A percentile compares a stretch with the other conserved stretches of the same genome.
Conservation (phyloP, 2,329 filamentous ascomycete genomes). For the Chaetomiaceae sp. region DNA sequence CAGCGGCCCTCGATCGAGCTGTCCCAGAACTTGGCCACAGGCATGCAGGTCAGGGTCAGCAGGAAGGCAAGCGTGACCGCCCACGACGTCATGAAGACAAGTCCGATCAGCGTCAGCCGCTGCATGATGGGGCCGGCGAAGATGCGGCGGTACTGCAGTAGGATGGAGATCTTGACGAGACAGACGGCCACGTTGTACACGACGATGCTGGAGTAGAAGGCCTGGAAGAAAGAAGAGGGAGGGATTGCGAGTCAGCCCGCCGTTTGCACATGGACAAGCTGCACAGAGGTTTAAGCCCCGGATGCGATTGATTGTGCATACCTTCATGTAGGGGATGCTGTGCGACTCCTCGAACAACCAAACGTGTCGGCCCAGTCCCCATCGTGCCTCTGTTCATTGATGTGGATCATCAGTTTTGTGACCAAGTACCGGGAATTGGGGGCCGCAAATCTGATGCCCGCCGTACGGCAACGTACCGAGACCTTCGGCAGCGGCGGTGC, state of each 20-base stretch:
- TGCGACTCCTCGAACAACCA: conserved; percentile 16
- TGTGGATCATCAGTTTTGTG: no score
- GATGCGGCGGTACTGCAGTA: conserved; percentile 20
- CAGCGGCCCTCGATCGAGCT: conserved; percentile 13
- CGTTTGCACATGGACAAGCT: no score
- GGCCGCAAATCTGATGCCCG: conserved; percentile 17
- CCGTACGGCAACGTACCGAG: no score
- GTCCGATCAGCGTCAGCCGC: conserved; percentile 11
- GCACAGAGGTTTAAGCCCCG: no score
- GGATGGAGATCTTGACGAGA: conserved; percentile 23
- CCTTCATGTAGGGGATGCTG: conserved; percentile 21
- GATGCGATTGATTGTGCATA: no score
- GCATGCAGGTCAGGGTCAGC: conserved; percentile 18
- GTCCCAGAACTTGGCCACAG: conserved; percentile 22
- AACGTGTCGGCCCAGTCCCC: conserved; percentile 18
- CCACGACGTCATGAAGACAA: conserved; percentile 16
- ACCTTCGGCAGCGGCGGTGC: no score
- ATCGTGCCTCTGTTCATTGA: conserved; percentile 12
- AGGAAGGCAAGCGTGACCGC: conserved; percentile 17
- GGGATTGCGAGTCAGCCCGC: no score
- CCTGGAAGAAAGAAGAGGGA: no score
- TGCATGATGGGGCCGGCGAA: conserved; percentile 15
- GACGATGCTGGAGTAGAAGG: conserved; percentile 20
- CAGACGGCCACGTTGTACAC: conserved; percentile 22
- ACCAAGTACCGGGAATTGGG: no score